Base-by-base conservation (phyloP, 257 asterid species). In the Cruciata laevipes region DNA sequence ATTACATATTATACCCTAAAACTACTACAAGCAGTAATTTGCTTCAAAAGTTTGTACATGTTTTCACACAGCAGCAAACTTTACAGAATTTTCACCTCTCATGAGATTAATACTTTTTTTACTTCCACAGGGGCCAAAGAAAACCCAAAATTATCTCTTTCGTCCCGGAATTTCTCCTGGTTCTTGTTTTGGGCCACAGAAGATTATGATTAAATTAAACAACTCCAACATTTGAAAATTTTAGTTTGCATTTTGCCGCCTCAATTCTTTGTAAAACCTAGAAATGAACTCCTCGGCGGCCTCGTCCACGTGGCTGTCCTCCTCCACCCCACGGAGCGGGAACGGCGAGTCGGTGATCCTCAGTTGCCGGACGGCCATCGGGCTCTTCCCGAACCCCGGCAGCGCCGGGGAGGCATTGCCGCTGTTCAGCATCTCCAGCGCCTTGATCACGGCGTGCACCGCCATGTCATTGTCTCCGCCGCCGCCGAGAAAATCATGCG, bases 381-480 rank as follows among this genome's bases (percentile, higher is more conserved):
- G 96, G 63, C 84, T 86, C 64, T 72, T 80, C 67, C 93, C 95
- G 53, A 85, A 87, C 9, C 93, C 93, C 0, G 95, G 93, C 0
- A 87, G 77, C 0, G 78, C 96, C 56, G 96, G 96, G 0, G 96
- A 87, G 0, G 89, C 82, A 49, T 79, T 16, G 44, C 37, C 80
- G 56, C 84, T 78, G 38, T 66, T 59, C 66, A 80, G 16, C 11
- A 73, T 73, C 81, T 83, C 85, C 31, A 81, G 33, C 21, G 88
- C 84, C 33, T 75, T 81, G 27, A 78, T 23, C 33, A 70, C 65
- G 27, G 64, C 67, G 40, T 76, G 67, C 24, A 57, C 72, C 23
- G 69, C 69, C 49, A 40, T 4, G 63, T 76, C 65, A 61, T 61
- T 32, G 0, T 83, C 49, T 40, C 49, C 49, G 49, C 49, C 49